Evolutionary conservation across 768 basidiomycete species (phyloP), one percentile per base, ranked within the genome.

Genomic region (Astraeus odoratus): DNA sequence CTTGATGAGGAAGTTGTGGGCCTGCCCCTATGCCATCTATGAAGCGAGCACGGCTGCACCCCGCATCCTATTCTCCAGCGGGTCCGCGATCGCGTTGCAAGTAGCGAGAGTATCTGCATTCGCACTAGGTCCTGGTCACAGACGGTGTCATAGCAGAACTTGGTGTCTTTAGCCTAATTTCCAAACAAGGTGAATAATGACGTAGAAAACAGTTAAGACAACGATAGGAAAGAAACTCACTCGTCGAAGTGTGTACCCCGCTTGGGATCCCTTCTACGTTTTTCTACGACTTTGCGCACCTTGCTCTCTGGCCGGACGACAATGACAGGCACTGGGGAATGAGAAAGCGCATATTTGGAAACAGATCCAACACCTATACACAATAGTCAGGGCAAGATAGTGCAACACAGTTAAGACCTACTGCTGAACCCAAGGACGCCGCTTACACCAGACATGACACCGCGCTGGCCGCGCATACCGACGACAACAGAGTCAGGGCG

Each of bases 301-400:
- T 93, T 91, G 29, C 87, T 75, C 55, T 91, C 88, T 2, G 92
- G 90, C 3, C 91, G 76, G 33, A 98, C 93, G 42, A 98, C 95
- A 50, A 98, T 92, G 54, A 96, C 88, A 2, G 95, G 95, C 0
- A 99, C 91, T 1, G 95, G 92, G 1, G 91, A 93, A 58, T 89
- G 92, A 15, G 86, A 84, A 34, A 96, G 77, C 50, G 87, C 90
- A 59, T 89, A 86, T 52, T 81, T 86, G 49, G 40, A 56, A 6
- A 85, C 79, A 19, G 77, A 78, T 10, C 83, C 84, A 53, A 86
- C 76, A 10, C 70, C 78, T 39, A 71, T 8, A 16, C 9, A 18
- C 18, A 18, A 25, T 13, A 40, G n/a, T 7, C 13, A 40, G 24
- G 20, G 23, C 8, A 38, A 3, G 39, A 13, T 1, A 20, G 58